phyloP scores from a whole-genome alignment of 805 yeast genomes.

The Saturnispora serradocipensis region DNA sequence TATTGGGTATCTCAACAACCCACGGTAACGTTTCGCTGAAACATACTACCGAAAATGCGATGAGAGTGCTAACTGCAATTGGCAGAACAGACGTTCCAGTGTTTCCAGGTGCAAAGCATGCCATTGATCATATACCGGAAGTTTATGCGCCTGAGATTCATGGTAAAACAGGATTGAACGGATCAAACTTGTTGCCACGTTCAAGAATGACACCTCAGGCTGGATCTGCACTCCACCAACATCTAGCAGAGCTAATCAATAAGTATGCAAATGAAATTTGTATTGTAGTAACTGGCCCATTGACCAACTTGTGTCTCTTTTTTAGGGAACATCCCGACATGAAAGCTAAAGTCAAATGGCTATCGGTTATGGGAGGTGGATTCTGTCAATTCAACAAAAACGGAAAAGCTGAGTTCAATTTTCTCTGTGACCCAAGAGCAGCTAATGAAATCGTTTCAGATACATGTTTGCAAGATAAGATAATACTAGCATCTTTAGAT shows the following conservation, averaged over 20 bases:
- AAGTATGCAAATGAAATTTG: constrained; percentile 40
- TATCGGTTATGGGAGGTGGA: constrained; percentile 76
- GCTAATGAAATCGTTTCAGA: constrained; percentile 49
- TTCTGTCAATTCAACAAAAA: constrained; percentile 24
- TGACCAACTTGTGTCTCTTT: constrained; percentile 61
- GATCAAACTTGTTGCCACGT: constrained; percentile 50
- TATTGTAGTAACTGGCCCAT: constrained; percentile 66
- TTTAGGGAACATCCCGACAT: constrained; percentile 47
- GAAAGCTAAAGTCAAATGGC: constrained; percentile 36
- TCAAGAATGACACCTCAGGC: constrained; percentile 27
- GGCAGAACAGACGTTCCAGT: constrained; percentile 47
- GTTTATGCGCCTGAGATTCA: constrained; percentile 54
- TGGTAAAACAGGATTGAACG: constrained; percentile 71
- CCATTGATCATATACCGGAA: constrained; percentile 41
- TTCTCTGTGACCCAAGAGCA: constrained; percentile 68
- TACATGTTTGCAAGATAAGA: constrained; percentile 36
- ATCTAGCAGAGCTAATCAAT: constrained; percentile 17
- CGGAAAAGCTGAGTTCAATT: constrained; percentile 61
- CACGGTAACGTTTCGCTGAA: constrained; percentile 62
- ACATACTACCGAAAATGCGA: constrained; percentile 60
- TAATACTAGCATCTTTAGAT: constrained; percentile 55
- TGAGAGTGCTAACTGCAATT: constrained; percentile 57
- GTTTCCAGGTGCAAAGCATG: constrained; percentile 53
- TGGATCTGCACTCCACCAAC: constrained; percentile 18
- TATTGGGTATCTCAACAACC: constrained; percentile 66